Percentiles rank a stretch among this genome's conserved stretches.
These are phyloP conservation scores for Lichtheimia ornata DNA, from an alignment of 371 early-diverging fungal genomes.

Conservation along the genomic window DNA sequence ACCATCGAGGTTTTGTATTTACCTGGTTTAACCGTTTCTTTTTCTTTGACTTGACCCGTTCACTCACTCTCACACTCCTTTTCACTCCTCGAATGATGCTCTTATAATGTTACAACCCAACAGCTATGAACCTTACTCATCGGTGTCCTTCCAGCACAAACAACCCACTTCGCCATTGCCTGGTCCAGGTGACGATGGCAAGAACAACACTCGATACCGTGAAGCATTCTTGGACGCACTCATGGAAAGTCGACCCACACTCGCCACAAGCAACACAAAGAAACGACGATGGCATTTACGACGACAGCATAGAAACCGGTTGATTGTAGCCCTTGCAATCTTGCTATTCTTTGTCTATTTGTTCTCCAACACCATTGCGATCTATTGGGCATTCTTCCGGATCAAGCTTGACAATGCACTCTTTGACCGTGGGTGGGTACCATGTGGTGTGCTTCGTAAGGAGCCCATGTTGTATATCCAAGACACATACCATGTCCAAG, in stretches of 20 bases:
- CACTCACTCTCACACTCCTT: too few species aligned
- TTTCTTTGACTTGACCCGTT: too few species aligned
- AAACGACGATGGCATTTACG: slow-evolving; percentile 30
- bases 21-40: too few species aligned
- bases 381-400: slow-evolving; percentile 38
- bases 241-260: slow-evolving; percentile 9
- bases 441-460: slow-evolving; percentile 55
- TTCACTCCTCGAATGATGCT: neutral
- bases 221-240: slow-evolving; percentile 19
- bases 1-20: too few species aligned
- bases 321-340: slow-evolving; percentile 20
- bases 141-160: slow-evolving; percentile 49
- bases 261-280: slow-evolving; percentile 3
- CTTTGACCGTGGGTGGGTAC: slow-evolving; percentile 52
- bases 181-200: slow-evolving; percentile 13
- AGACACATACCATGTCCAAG: slow-evolving; percentile 51
- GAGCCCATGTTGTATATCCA: slow-evolving; percentile 58
- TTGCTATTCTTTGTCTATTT: slow-evolving; percentile 33
- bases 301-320: slow-evolving; percentile 33
- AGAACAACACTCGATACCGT: slow-evolving; percentile 15
- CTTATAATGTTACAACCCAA: slow-evolving; percentile 17
- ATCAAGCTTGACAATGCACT: slow-evolving; percentile 56
- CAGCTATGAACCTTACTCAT: slow-evolving; percentile 45
- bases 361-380: slow-evolving; percentile 33
- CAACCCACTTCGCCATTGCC: slow-evolving; percentile 48